A percentile compares a stretch with the other conserved stretches of the same genome.
phyloP scores from a whole-genome alignment of 1,139 yeast genomes.

The Arxiozyma slooffiae region DNA sequence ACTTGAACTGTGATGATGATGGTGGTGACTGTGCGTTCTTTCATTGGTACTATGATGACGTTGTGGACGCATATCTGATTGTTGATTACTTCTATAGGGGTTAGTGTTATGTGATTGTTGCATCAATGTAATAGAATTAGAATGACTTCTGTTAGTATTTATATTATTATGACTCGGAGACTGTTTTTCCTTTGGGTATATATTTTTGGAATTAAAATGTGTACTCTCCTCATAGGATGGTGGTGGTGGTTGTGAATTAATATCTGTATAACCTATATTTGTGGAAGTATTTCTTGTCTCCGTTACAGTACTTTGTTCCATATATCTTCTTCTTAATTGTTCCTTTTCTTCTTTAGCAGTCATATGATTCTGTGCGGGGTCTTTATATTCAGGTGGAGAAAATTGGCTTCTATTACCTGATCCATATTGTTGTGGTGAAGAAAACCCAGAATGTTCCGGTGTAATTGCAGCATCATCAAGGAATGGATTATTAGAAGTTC shows the following conservation, averaged over 20 bases:
- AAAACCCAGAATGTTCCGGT: constrained; percentile 1
- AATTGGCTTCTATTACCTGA: background rate
- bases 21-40: constrained; percentile 3
- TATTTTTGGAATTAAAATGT: constrained; percentile 27
- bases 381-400: constrained; percentile 3
- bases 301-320: constrained; percentile 8
- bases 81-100: background rate
- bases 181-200: constrained; percentile 19
- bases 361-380: constrained; percentile 13
- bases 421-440: background rate
- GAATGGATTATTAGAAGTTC: constrained; percentile 28
- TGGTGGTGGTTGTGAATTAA: constrained; percentile 23
- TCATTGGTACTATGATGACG: constrained; percentile 8
- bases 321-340: constrained; percentile 25
- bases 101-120: background rate
- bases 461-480: constrained; percentile 18
- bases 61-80: background rate
- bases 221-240: constrained; percentile 68
- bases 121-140: background rate
- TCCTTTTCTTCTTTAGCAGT: constrained; percentile 31
- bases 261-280: background rate
- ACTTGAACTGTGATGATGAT: background rate
- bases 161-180: background rate
- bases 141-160: constrained; percentile 4
- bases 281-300: constrained; percentile 6